Evolutionary conservation across 495 filamentous ascomycete species (phyloP).

Genomic region (Darksidea phi): DNA sequence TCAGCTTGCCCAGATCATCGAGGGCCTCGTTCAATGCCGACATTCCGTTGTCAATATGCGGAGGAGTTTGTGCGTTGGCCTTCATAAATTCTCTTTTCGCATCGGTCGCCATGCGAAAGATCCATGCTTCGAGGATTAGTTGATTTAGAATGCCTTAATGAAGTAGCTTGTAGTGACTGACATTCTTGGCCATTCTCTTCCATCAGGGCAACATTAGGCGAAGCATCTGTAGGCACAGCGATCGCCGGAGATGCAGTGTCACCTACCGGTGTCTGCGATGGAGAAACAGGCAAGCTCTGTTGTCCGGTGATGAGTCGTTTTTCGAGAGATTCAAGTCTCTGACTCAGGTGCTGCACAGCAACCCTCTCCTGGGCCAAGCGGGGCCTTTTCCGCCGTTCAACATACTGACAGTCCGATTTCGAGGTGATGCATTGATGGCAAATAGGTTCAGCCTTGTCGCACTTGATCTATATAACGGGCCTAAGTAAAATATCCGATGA

Average conservation of each 20-base stretch:
- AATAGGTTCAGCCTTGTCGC: constrained; percentile 14
- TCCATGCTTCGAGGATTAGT: constrained; percentile 16
- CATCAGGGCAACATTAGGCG: not conserved
- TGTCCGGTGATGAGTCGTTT: not conserved
- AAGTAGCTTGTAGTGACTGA: not conserved
- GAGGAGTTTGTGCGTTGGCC: constrained; percentile 1
- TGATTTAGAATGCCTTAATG: not conserved
- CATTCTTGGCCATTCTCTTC: constrained; percentile 4
- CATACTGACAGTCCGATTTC: constrained; percentile 12
- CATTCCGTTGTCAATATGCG: constrained; percentile 7
- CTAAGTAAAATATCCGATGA: not conserved
- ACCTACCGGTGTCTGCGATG: not conserved
- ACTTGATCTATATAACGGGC: constrained; percentile 9
- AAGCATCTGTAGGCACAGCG: not conserved
- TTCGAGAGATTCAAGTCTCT: constrained; percentile 13
- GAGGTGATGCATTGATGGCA: constrained; percentile 20
- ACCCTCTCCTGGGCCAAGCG: constrained; percentile 5
- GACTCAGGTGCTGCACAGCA: not conserved
- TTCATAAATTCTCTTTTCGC: constrained; percentile 9
- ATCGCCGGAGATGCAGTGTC: not conserved
- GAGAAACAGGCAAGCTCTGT: not conserved
- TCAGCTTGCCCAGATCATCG: constrained; percentile 8
- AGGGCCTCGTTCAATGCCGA: constrained; percentile 13
- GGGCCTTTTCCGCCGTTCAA: constrained; percentile 10
- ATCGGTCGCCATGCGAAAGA: constrained; percentile 19